Percentiles rank a stretch among this genome's conserved stretches.
phyloP scores from a whole-genome alignment of 208 protist genomes.

The Acanthamoeba triangularis region DNA sequence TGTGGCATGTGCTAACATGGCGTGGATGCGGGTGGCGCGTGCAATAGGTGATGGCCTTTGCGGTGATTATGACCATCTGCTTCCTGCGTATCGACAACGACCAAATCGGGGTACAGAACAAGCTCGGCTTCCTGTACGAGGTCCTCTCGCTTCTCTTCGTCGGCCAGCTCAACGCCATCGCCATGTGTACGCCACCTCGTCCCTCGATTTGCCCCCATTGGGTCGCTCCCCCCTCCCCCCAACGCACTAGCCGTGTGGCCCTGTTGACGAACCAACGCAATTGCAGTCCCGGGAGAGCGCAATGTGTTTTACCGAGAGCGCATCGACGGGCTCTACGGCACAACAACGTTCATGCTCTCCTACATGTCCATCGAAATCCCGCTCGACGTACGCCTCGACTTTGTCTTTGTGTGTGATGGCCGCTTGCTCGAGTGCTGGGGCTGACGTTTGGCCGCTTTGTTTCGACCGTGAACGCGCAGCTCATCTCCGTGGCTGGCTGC shows the following conservation, averaged over 20 bases:
- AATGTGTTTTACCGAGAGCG: slow-evolving; percentile 78
- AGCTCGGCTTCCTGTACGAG: slow-evolving; percentile 75
- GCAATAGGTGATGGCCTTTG: slow-evolving; percentile 75
- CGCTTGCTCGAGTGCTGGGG: not conserved
- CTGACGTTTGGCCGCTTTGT: no score
- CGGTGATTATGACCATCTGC: slow-evolving; percentile 76
- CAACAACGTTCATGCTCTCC: slow-evolving; percentile 59
- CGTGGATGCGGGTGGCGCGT: not conserved
- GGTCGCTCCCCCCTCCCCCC: not conserved
- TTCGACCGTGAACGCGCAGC: no score
- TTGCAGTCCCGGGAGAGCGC: slow-evolving; percentile 62
- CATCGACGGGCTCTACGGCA: slow-evolving; percentile 72
- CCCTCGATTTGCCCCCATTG: no score
- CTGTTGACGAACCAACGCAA: not conserved
- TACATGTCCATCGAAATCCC: slow-evolving; percentile 77
- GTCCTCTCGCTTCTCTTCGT: slow-evolving; percentile 75
- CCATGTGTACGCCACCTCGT: not conserved
- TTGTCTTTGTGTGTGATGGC: not conserved
- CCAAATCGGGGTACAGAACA: slow-evolving; percentile 71
- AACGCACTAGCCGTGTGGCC: not conserved
- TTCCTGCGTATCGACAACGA: slow-evolving; percentile 71
- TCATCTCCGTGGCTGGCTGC: not conserved
- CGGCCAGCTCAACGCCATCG: slow-evolving; percentile 64
- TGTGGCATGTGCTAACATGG: not conserved
- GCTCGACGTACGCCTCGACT: slow-evolving; percentile 37